Evolutionary conservation across 169 alveolate genomes (phyloP), one percentile per base, ranked within the genome.

Genomic region (Plasmodium reichenowi): DNA sequence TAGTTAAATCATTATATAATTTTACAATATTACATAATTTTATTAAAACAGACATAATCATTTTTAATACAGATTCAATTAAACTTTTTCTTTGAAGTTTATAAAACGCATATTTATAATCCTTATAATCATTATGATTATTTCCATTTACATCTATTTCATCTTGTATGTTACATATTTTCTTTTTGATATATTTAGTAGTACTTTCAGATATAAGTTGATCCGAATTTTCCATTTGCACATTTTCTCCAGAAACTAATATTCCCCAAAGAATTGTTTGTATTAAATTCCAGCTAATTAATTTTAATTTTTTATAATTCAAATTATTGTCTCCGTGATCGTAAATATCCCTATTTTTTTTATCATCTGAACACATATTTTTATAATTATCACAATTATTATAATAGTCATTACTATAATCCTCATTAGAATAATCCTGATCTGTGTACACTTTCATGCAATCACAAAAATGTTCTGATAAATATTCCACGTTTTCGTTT

Each of bases 41-140:
- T 38, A 86, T 86, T 66, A 86, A 86, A 70, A 67, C 92, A n/a
- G 92, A 86, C 92, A 86, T 60, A 32, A 86, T 72, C 92, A 86
- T 86, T 72, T 86, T 86, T 50, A 86, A 29, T 15, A 86, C 76
- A 10, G 92, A 86, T 86, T 86, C 92, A 59, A 86, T 86, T 26
- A 86, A 60, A 52, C 64, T 86, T 67, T 70, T 86, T 43, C 87
- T 54, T 72, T 86, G 88, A 10, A 72, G 72, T 24, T 74, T 43
- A 48, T 60, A 17, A 52, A 86, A 72, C 15, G 71, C 58, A 26
- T 70, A 64, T 38, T 86, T 86, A 70, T 47, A 72, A 59, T 85
- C 87, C 32, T 62, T 71, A 54, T 62, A 85, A 50, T 72, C 59
- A 66, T 70, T 24, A 32, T 70, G 58, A 45, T 76, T 64, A 20